Conservation (phyloP, 208 protist genomes). For the Trypanosoma vivax region DNA sequence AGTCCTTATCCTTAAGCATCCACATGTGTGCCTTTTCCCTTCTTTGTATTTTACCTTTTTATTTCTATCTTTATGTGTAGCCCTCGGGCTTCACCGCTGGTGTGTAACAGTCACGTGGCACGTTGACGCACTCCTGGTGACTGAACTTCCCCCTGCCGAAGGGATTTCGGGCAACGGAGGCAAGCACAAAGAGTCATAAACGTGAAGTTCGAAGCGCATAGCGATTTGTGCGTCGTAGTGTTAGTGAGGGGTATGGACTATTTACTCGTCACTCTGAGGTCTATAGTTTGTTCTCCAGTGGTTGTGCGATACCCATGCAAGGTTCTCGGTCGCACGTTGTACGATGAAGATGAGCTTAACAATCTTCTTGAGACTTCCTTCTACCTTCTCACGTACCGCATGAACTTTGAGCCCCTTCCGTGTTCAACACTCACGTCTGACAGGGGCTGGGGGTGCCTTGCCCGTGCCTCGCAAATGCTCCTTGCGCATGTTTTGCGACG, state of each 20-base stretch:
- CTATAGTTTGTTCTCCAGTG: background rate
- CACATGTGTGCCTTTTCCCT: no score
- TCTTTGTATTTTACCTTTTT: no score
- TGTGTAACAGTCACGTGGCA: no score
- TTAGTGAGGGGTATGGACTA: slow-evolving; percentile 9
- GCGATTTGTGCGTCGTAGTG: background rate
- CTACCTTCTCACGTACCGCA: slow-evolving; percentile 68
- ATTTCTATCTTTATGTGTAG: no score
- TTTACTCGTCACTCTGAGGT: background rate
- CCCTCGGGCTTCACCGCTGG: no score
- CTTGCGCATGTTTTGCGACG: slow-evolving; percentile 55
- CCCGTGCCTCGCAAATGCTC: slow-evolving; percentile 77
- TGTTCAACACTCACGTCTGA: slow-evolving; percentile 30
- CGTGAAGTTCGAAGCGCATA: no score
- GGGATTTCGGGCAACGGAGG: no score
- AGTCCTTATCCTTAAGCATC: no score
- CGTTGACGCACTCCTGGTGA: no score
- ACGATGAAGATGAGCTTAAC: slow-evolving; percentile 35
- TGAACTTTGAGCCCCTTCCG: slow-evolving; percentile 42
- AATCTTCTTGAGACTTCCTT: slow-evolving; percentile 29
- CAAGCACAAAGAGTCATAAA: no score
- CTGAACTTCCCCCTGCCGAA: no score
- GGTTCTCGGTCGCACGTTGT: slow-evolving; percentile 9
- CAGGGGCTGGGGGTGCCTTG: slow-evolving; percentile 78
- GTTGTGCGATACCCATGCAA: slow-evolving; percentile 13